Evolutionary conservation across 2,329 filamentous ascomycete genomes (phyloP).

Genomic region (Pseudogymnoascus sp.): DNA sequence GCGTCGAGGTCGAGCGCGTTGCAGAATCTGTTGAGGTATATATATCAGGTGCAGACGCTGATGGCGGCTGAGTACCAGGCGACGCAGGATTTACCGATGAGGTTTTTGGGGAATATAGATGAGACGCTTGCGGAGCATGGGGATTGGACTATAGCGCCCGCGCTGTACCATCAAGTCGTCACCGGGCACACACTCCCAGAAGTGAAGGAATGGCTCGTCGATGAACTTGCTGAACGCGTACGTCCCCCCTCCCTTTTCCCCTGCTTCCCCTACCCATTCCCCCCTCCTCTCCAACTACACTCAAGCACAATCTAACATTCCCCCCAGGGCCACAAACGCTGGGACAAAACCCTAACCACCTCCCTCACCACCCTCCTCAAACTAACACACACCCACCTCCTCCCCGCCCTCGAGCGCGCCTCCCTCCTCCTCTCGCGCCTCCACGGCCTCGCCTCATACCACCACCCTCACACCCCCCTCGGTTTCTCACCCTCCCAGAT

Average conservation of each 20-base stretch:
- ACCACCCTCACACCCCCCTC: constrained; percentile 48
- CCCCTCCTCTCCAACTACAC: too few species aligned
- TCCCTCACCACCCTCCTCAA: constrained; percentile 71
- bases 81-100: constrained; percentile 66
- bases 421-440: constrained; percentile 74
- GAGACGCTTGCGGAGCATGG: constrained; percentile 63
- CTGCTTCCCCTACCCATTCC: background rate
- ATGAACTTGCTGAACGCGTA: constrained; percentile 72
- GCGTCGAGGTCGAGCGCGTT: constrained; percentile 81
- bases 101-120: constrained; percentile 71
- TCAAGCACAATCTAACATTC: constrained; percentile 10
- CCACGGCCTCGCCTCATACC: constrained; percentile 75
- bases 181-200: constrained; percentile 71
- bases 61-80: constrained; percentile 78
- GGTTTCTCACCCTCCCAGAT: constrained; percentile 59
- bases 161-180: constrained; percentile 74
- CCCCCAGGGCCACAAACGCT: constrained; percentile 75
- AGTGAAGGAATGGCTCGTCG: constrained; percentile 80
- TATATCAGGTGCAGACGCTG: constrained; percentile 70
- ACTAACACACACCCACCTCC: constrained; percentile 76
- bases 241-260: constrained; percentile 22
- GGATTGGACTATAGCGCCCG: constrained; percentile 61
- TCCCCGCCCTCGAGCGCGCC: constrained; percentile 80
- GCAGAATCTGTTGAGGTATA: constrained; percentile 78
- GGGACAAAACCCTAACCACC: constrained; percentile 78